These are phyloP conservation scores for Ganoderma lucidum DNA, from an alignment of 1,284 basidiomycete genomes.

Conservation along the genomic window DNA sequence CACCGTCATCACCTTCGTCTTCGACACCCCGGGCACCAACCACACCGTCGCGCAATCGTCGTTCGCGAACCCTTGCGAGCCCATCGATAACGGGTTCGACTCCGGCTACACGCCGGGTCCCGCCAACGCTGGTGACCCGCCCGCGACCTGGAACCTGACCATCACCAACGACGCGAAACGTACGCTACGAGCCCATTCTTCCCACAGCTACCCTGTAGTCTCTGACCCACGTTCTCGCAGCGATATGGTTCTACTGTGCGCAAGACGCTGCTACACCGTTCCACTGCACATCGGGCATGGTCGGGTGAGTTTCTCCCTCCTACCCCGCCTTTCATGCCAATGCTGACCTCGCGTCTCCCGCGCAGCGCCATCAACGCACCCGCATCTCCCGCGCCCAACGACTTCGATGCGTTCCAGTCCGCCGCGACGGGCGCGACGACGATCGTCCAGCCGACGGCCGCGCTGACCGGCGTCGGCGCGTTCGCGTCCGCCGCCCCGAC, in stretches of 20 bases:
- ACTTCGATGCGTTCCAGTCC: conserved; percentile 49
- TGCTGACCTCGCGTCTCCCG: neutral
- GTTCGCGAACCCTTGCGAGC: conserved; percentile 54
- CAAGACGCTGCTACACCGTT: conserved; percentile 38
- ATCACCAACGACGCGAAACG: conserved; percentile 52
- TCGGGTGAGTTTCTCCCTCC: conserved; percentile 39
- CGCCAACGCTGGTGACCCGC: conserved; percentile 28
- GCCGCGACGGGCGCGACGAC: conserved; percentile 36
- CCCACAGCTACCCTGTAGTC: neutral
- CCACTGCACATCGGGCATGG: conserved; percentile 56
- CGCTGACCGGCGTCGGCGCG: conserved; percentile 52
- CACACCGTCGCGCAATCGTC: conserved; percentile 63
- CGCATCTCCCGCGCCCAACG: conserved; percentile 46
- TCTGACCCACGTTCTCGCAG: conserved; percentile 38
- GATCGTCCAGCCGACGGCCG: conserved; percentile 40
- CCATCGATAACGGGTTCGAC: conserved; percentile 53
- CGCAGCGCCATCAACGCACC: conserved; percentile 63
- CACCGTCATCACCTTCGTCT: conserved; percentile 57
- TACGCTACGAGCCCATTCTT: conserved; percentile 34
- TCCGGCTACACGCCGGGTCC: conserved; percentile 51
- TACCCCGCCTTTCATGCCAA: neutral
- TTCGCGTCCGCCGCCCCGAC: conserved; percentile 48
- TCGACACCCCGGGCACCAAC: conserved; percentile 55
- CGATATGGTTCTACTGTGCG: conserved; percentile 71
- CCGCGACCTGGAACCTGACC: conserved; percentile 51